phyloP scores from a whole-genome alignment of 129 eudicot species.

The Chrysanthemum makinoi region DNA sequence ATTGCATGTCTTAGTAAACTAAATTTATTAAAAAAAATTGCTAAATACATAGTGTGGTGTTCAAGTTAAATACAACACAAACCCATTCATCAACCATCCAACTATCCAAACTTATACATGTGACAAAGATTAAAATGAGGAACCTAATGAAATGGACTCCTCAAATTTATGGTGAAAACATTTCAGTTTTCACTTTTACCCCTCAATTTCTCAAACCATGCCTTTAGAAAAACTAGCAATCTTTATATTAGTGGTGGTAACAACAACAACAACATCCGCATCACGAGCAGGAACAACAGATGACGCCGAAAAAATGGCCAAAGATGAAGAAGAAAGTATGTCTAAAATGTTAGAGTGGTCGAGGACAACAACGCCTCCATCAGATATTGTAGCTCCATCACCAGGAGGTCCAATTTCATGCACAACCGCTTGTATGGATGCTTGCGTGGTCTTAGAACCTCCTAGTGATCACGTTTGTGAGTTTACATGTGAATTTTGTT shows the following conservation, averaged over 20 bases:
- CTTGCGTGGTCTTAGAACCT: constrained; percentile 30
- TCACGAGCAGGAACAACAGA: not conserved
- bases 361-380: constrained; percentile 10
- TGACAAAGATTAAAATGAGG: constrained; percentile 14
- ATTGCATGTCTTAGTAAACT: too few relatives aligned
- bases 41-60: too few relatives aligned
- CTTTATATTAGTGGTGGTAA: constrained; percentile 24
- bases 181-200: constrained; percentile 13
- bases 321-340: constrained; percentile 18
- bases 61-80: too few relatives aligned
- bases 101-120: not conserved
- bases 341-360: constrained; percentile 18
- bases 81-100: too few relatives aligned
- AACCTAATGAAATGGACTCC: constrained; percentile 19
- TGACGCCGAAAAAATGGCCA: not conserved
- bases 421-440: constrained; percentile 26
- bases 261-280: constrained; percentile 14
- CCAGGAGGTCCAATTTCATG: constrained; percentile 21
- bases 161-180: constrained; percentile 4
- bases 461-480: constrained; percentile 7
- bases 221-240: constrained; percentile 26
- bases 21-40: too few relatives aligned
- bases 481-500: constrained; percentile 22
- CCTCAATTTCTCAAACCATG: constrained; percentile 18
- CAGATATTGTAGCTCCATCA: not conserved